phyloP scores from a whole-genome alignment of 2,329 filamentous ascomycete genomes.

The Aspergillus brunneoviolaceus region DNA sequence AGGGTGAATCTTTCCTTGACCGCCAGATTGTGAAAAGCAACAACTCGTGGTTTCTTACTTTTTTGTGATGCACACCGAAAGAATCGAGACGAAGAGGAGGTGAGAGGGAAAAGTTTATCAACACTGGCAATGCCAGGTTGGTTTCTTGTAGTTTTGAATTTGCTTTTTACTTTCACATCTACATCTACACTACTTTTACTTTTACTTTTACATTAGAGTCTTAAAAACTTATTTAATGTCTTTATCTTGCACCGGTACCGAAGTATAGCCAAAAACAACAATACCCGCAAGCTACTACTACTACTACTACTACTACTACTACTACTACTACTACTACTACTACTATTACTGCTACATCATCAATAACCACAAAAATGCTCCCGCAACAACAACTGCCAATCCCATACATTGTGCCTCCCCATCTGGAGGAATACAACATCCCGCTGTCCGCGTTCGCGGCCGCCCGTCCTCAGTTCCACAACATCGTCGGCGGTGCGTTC shows the following conservation, averaged over 20 bases:
- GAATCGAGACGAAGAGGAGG: neutral
- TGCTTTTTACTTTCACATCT: neutral
- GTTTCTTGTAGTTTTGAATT: neutral
- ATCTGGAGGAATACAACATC: constrained; percentile 30
- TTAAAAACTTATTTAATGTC: no score
- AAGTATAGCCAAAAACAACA: no score
- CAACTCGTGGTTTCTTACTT: neutral
- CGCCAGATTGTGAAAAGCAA: neutral
- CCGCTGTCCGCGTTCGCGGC: constrained; percentile 28
- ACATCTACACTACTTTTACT: no score
- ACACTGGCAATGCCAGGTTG: neutral
- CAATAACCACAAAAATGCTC: neutral
- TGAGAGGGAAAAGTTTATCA: neutral
- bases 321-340: no score
- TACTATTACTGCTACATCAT: no score
- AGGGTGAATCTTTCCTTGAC: neutral
- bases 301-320: no score
- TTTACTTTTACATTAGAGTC: no score
- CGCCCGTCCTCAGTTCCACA: constrained; percentile 28
- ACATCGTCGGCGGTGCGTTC: constrained; percentile 30
- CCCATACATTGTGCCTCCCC: constrained; percentile 19
- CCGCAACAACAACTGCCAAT: neutral
- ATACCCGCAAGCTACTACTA: no score
- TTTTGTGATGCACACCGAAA: neutral
- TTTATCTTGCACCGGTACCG: no score